These are phyloP conservation scores for Polyporus arcularius DNA, from an alignment of 768 basidiomycete genomes.

Conservation along the genomic window DNA sequence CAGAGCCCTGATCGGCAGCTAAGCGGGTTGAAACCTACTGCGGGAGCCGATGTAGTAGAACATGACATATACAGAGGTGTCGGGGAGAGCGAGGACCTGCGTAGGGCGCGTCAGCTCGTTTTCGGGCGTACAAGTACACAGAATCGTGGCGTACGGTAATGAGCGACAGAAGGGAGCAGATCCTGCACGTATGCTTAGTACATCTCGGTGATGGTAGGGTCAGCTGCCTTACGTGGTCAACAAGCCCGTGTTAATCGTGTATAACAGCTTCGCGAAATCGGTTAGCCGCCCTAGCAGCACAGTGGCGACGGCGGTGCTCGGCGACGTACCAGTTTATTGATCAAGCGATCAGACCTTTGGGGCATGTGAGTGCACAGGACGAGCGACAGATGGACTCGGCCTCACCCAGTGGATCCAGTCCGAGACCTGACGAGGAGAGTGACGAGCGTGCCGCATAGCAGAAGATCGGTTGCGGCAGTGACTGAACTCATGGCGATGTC, in stretches of 20 bases:
- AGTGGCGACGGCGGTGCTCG: background rate
- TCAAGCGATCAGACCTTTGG: conserved; percentile 11
- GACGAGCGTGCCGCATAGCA: conserved; percentile 10
- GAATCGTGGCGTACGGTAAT: background rate
- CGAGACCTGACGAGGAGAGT: conserved; percentile 11
- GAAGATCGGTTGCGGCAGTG: conserved; percentile 13
- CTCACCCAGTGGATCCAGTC: conserved; percentile 11
- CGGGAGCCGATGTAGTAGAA: conserved; percentile 19
- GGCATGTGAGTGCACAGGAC: background rate
- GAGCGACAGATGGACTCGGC: background rate
- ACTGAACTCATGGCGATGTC: conserved; percentile 12
- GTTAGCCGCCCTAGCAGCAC: no score
- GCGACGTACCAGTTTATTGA: conserved; percentile 15
- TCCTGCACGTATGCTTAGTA: background rate
- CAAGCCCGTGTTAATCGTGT: conserved; percentile 14
- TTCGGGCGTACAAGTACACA: no score
- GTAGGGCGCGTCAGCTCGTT: background rate
- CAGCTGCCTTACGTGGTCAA: conserved; percentile 1
- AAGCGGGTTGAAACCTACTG: background rate
- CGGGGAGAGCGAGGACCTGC: conserved; percentile 10
- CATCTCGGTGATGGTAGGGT: background rate
- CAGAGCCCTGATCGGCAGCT: background rate
- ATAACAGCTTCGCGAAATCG: conserved; percentile 1
- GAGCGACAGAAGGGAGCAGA: conserved; percentile 8
- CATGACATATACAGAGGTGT: conserved; percentile 13